Evolutionary conservation across 768 basidiomycete genomes (phyloP).

Genomic region (Russula sp.): DNA sequence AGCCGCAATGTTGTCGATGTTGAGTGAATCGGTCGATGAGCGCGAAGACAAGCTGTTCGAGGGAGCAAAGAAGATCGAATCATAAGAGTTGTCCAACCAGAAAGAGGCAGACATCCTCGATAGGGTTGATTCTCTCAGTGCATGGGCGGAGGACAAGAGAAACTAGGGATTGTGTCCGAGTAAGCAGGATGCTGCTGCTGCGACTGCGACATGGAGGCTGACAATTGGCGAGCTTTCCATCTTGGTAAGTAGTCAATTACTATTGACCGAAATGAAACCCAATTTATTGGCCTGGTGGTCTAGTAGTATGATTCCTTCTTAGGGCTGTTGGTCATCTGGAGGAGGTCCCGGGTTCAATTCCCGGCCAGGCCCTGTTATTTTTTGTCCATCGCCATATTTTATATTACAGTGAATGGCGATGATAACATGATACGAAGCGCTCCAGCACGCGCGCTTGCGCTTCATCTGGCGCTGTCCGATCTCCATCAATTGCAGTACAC

Average conservation of each 20-base stretch:
- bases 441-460: too few relatives aligned
- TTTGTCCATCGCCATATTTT: constrained; percentile 7
- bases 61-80: constrained; percentile 27
- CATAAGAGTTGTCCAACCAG: constrained; percentile 30
- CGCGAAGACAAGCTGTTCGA: constrained; percentile 23
- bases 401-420: too few relatives aligned
- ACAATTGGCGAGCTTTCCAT: constrained; percentile 9
- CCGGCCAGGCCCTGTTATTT: constrained; percentile 59
- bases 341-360: constrained; percentile 90
- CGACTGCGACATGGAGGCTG: constrained; percentile 12
- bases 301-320: constrained; percentile 31
- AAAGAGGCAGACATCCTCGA: constrained; percentile 28
- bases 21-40: constrained; percentile 24
- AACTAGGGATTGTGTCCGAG: background rate
- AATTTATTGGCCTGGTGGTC: constrained; percentile 27
- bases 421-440: too few relatives aligned
- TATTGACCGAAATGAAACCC: background rate
- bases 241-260: background rate
- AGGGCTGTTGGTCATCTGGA: constrained; percentile 42
- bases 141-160: constrained; percentile 20
- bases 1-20: constrained; percentile 21
- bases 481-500: background rate
- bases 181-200: background rate
- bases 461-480: background rate
- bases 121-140: constrained; percentile 5